These are phyloP conservation scores for Penicillium sp. DNA, from an alignment of 2,329 filamentous ascomycete genomes.

Conservation along the genomic window DNA sequence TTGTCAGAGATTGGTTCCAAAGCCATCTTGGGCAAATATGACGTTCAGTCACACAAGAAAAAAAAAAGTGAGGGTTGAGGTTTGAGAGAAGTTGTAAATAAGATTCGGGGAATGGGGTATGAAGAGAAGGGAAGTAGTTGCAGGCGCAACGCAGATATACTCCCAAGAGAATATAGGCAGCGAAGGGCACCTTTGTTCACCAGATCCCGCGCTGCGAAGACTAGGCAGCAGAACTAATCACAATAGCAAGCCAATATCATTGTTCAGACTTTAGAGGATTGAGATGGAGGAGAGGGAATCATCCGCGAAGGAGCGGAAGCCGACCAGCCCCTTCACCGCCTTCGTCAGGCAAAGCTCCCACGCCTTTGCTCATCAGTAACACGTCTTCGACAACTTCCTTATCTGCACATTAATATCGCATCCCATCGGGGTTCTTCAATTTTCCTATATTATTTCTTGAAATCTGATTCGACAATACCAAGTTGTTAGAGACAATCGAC, in stretches of 20 bases:
- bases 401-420: conserved; percentile 5
- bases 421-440: conserved; percentile 1
- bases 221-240: conserved; percentile 7
- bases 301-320: conserved; percentile 21
- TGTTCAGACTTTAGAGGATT: conserved; percentile 18
- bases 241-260: conserved; percentile 16
- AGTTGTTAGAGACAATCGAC: conserved; percentile 9
- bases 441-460: background rate
- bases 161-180: conserved; percentile 3
- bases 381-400: conserved; percentile 10
- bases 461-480: background rate
- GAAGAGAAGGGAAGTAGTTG: conserved; percentile 5
- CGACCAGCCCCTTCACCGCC: conserved; percentile 32
- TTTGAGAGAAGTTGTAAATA: background rate
- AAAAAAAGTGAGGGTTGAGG: conserved; percentile 1
- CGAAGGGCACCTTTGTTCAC: conserved; percentile 8
- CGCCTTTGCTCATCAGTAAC: conserved; percentile 7
- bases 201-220: conserved; percentile 8
- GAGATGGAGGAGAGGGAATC: conserved; percentile 30
- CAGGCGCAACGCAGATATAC: conserved; percentile 8
- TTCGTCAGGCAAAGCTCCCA: conserved; percentile 29
- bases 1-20: conserved; percentile 54
- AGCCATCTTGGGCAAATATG: conserved; percentile 44
- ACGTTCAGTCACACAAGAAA: background rate
- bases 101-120: conserved; percentile 18